These are phyloP conservation scores for Saturnispora mendoncae DNA, from an alignment of 805 yeast genomes.

Conservation along the genomic window DNA sequence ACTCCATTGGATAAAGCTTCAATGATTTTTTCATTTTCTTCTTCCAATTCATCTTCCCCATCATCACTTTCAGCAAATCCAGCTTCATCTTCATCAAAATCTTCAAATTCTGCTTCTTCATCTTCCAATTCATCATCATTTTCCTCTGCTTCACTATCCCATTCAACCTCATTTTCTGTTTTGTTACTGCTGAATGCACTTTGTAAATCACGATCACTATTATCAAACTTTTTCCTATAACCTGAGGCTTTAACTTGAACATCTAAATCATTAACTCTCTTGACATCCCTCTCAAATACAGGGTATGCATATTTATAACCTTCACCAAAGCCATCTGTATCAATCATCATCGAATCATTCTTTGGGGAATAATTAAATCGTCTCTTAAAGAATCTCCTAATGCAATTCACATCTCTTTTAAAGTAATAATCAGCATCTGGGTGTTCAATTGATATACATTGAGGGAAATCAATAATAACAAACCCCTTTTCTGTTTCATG, in stretches of 20 bases:
- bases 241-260: conserved; percentile 91
- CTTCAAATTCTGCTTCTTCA: conserved; percentile 14
- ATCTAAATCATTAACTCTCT: conserved; percentile 63
- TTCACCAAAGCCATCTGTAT: conserved; percentile 72
- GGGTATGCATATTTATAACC: conserved; percentile 76
- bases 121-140: conserved; percentile 16
- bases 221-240: conserved; percentile 36
- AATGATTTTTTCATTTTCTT: conserved; percentile 46
- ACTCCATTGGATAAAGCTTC: conserved; percentile 61
- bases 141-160: conserved; percentile 15
- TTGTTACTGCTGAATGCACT: conserved; percentile 47
- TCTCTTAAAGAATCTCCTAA: conserved; percentile 70
- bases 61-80: conserved; percentile 27
- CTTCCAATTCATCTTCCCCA: conserved; percentile 28
- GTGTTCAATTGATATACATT: conserved; percentile 90
- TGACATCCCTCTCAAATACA: conserved; percentile 64
- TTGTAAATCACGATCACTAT: conserved; percentile 58
- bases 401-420: conserved; percentile 88
- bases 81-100: conserved; percentile 19
- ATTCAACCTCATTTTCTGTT: conserved; percentile 17
- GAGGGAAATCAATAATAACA: conserved; percentile 96
- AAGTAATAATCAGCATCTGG: conserved; percentile 81
- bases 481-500: conserved; percentile 53
- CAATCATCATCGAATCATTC: conserved; percentile 59
- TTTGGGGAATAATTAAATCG: conserved; percentile 68